Base-by-base conservation (phyloP, 345 rosid genomes). In the Nasturtium officinale region DNA sequence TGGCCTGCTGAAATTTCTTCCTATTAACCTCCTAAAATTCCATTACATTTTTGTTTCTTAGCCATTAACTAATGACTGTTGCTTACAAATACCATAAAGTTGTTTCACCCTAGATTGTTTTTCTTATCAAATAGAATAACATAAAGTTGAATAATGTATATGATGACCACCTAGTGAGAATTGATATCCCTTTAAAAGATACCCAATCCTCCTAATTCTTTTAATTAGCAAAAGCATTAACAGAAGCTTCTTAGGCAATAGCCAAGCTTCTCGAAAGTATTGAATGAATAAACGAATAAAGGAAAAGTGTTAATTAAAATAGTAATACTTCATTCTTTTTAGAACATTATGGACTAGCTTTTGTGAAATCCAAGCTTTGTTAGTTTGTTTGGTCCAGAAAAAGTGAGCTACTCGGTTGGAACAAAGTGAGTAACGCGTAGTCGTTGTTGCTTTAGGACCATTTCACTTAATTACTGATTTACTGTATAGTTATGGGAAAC, bases 371-470 rank as follows among this genome's bases (percentile, higher is more conserved):
- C 9, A 47, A 74, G 6, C 67, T 74, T 74, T 67, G 37, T 51
- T 51, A 48, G 43, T 74, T 74, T 67, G 28, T 51, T 59, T 66
- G 59, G 67, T 48, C 67, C 15, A 7, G 52, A 74, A 17, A 66
- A 66, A 67, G 55, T 59, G 73, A 75, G 57, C 62, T 21, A 75
- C 68, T 40, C 68, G 73, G 55, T 59, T 67, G 61, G 73, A 51
- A 47, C 52, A 33, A 56, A 73, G 51, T 56, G 71, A 55, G 57
- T 54, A 23, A 73, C 77, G 52, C 59, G 58, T 65, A 45, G 30
- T 11, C 15, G 16, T 18, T 33, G 29, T 66, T 63, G 13, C 26
- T 55, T 7, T 40, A 30, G 7, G 37, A 64, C 50, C 29, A 21
- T 55, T 55, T 43, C 13, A 20, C 26, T 62, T 62, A 35, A 48